Evolutionary conservation across 352 stramenopile genomes (phyloP).

Genomic region (Saprolegnia diclina): DNA sequence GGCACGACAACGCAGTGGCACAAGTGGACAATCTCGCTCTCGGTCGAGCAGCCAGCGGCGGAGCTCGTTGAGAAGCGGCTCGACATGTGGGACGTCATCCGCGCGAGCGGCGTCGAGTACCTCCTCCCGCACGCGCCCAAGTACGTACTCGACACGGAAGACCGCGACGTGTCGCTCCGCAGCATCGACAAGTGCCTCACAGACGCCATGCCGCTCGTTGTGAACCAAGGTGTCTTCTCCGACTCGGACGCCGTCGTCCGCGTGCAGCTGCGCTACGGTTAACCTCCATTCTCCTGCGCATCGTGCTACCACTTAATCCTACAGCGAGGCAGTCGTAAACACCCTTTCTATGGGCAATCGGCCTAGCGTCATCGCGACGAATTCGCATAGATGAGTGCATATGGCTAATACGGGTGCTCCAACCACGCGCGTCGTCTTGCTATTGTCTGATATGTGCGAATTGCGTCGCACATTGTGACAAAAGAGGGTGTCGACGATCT

Average conservation of each 20-base stretch:
- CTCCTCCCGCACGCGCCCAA: conserved; percentile 47
- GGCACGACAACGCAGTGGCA: conserved; percentile 8
- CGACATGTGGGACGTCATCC: conserved; percentile 56
- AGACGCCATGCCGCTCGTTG: conserved; percentile 64
- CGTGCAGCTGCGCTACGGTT: conserved; percentile 12
- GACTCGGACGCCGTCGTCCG: conserved; percentile 12
- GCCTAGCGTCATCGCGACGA: no score
- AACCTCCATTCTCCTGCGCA: no score
- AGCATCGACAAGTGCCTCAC: conserved; percentile 66
- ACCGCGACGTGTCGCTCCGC: conserved; percentile 46
- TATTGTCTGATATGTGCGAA: background rate
- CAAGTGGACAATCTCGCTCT: conserved; percentile 29
- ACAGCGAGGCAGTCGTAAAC: background rate
- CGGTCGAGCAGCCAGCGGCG: conserved; percentile 35
- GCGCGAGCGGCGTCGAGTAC: conserved; percentile 46
- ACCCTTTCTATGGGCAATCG: no score
- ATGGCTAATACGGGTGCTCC: no score
- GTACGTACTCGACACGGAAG: conserved; percentile 54
- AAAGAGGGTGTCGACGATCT: background rate
- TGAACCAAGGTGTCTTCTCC: conserved; percentile 40
- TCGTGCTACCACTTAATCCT: background rate
- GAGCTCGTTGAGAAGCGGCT: conserved; percentile 34
- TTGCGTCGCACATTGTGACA: background rate
- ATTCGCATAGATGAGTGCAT: no score
- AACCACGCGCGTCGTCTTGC: background rate